Evolutionary conservation across 345 rosid species (phyloP).

Genomic region (Angophora floribunda): DNA sequence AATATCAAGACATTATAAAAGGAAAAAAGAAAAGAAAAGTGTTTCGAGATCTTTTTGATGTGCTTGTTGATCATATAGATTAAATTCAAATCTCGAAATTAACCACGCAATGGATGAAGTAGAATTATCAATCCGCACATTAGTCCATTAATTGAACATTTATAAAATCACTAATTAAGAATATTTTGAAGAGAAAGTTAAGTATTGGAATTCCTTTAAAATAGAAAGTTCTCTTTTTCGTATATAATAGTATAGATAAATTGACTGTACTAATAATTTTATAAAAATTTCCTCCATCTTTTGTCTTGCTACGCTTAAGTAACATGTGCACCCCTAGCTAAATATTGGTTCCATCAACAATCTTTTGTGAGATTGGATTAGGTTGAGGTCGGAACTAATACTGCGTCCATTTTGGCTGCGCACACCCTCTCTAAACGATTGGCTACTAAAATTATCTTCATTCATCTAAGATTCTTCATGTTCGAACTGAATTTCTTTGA

Average conservation of each 20-base stretch:
- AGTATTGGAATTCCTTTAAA: neutral
- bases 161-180: neutral
- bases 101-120: neutral
- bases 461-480: no score
- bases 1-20: neutral
- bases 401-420: no score
- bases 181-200: neutral
- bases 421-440: no score
- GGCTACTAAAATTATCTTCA: no score
- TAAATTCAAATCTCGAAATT: neutral
- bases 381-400: no score
- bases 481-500: no score
- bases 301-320: neutral
- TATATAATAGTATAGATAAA: no score
- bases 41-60: accelerated
- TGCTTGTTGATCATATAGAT: neutral
- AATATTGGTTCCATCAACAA: neutral
- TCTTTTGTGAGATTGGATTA: no score
- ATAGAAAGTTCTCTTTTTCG: accelerated
- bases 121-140: neutral
- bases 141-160: neutral
- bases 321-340: neutral
- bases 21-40: neutral
- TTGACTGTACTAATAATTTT: neutral
- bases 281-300: neutral